phyloP scores from a whole-genome alignment of 208 protist genomes.

The Phytomonas sp. region DNA sequence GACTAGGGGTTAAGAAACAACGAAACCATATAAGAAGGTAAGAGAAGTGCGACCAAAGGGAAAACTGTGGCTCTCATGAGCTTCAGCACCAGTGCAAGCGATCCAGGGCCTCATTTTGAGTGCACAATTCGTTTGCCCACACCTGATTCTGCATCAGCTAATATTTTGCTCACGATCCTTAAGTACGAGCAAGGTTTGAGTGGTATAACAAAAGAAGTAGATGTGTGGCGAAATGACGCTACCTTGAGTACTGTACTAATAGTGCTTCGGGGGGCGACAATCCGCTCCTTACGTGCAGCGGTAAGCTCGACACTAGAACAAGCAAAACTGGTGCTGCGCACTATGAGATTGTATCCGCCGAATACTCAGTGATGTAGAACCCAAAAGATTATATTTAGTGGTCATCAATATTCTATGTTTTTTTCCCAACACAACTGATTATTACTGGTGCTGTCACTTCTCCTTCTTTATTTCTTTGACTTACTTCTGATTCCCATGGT shows the following conservation, averaged over 20 bases:
- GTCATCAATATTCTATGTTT: neutral
- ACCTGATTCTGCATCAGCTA: slow-evolving; percentile 25
- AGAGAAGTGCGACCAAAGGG: neutral
- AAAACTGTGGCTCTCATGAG: slow-evolving; percentile 2
- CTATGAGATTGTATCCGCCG: slow-evolving; percentile 35
- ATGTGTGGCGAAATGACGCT: slow-evolving; percentile 27
- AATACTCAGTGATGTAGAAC: neutral
- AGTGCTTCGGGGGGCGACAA: slow-evolving; percentile 15
- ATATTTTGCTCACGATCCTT: slow-evolving; percentile 33
- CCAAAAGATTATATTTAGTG: neutral
- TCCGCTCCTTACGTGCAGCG: slow-evolving; percentile 31
- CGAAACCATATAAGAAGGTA: neutral
- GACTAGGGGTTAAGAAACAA: neutral
- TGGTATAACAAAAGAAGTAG: slow-evolving; percentile 28
- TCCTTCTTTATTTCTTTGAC: neutral
- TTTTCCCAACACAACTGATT: neutral
- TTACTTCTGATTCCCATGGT: neutral
- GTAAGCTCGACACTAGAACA: slow-evolving; percentile 40
- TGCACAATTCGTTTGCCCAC: slow-evolving; percentile 37
- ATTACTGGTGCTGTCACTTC: neutral
- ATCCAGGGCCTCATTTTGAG: slow-evolving; percentile 14
- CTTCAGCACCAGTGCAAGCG: neutral
- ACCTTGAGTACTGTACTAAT: slow-evolving; percentile 34
- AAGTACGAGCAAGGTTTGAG: slow-evolving; percentile 25
- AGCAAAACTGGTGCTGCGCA: slow-evolving; percentile 40